A percentile compares a stretch with the other conserved stretches of the same genome.
Evolutionary conservation across 177 flowering plant genomes (phyloP).

Genomic region (Vitis hybrid): DNA sequence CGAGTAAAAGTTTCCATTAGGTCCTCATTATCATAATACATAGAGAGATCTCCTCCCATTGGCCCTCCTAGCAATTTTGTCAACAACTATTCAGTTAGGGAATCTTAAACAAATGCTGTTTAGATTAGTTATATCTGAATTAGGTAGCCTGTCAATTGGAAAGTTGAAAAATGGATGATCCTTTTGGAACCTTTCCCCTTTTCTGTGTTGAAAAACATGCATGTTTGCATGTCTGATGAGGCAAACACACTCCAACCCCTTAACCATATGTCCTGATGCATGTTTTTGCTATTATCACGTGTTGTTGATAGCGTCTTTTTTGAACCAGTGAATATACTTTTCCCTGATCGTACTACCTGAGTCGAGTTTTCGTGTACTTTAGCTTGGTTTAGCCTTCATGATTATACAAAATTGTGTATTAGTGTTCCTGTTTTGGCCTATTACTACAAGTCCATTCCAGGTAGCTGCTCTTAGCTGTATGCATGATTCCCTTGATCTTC

Average conservation of each 20-base stretch:
- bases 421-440: too few relatives aligned
- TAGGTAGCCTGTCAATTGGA: conserved; percentile 11
- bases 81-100: conserved; percentile 13
- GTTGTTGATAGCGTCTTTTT: background rate
- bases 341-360: too few relatives aligned
- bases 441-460: too few relatives aligned
- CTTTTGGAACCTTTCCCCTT: background rate
- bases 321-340: too few relatives aligned
- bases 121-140: conserved; percentile 1
- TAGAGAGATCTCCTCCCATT: background rate
- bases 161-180: background rate
- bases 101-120: background rate
- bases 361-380: too few relatives aligned
- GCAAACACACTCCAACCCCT: background rate
- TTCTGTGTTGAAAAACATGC: background rate
- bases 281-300: background rate
- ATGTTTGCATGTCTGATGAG: background rate
- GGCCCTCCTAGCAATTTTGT: background rate
- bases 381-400: too few relatives aligned
- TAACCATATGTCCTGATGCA: background rate
- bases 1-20: background rate
- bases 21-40: background rate
- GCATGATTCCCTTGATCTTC: too few relatives aligned
- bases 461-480: too few relatives aligned
- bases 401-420: too few relatives aligned